phyloP scores from a whole-genome alignment of 208 protist species.

The Trypanosoma caninum region DNA sequence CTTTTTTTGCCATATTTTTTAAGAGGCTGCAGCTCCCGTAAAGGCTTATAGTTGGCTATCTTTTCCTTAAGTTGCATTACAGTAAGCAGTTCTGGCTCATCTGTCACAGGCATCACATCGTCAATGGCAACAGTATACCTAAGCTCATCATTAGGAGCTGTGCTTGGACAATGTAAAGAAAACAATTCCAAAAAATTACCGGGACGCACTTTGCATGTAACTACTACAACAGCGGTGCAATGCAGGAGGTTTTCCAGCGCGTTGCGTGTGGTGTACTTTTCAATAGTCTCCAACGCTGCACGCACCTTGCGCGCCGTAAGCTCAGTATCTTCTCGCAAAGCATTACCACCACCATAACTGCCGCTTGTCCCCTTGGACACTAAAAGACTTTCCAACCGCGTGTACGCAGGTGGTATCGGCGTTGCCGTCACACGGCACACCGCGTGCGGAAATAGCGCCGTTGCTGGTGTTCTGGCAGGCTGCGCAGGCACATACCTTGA shows the following conservation, averaged over 20 bases:
- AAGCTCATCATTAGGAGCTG: slow-evolving; percentile 34
- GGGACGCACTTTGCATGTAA: slow-evolving; percentile 53
- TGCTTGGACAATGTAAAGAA: slow-evolving; percentile 73
- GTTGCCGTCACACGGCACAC: slow-evolving; percentile 69
- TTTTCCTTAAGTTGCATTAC: slow-evolving; percentile 74
- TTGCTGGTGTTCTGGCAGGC: slow-evolving; percentile 52
- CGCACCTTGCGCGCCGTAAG: slow-evolving; percentile 33
- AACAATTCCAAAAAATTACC: slow-evolving; percentile 77
- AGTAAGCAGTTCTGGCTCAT: slow-evolving; percentile 62
- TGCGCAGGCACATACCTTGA: slow-evolving; percentile 63
- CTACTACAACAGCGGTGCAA: slow-evolving; percentile 75
- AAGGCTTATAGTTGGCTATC: slow-evolving; percentile 65
- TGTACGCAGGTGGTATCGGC: slow-evolving; percentile 59
- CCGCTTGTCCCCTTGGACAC: slow-evolving; percentile 13
- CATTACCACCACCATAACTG: neutral
- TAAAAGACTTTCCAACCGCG: slow-evolving; percentile 42
- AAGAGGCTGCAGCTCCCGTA: slow-evolving; percentile 41
- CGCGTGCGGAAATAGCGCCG: slow-evolving; percentile 73
- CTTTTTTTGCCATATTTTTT: slow-evolving; percentile 25
- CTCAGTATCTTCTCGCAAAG: neutral
- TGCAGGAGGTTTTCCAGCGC: slow-evolving; percentile 58
- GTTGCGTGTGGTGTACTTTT: slow-evolving; percentile 34
- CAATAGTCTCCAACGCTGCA: slow-evolving; percentile 35
- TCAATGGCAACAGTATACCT: slow-evolving; percentile 76
- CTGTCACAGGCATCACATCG: slow-evolving; percentile 71